These are phyloP conservation scores for Stachybotrys echinatus DNA, from an alignment of 2,329 filamentous ascomycete species.

Conservation along the genomic window DNA sequence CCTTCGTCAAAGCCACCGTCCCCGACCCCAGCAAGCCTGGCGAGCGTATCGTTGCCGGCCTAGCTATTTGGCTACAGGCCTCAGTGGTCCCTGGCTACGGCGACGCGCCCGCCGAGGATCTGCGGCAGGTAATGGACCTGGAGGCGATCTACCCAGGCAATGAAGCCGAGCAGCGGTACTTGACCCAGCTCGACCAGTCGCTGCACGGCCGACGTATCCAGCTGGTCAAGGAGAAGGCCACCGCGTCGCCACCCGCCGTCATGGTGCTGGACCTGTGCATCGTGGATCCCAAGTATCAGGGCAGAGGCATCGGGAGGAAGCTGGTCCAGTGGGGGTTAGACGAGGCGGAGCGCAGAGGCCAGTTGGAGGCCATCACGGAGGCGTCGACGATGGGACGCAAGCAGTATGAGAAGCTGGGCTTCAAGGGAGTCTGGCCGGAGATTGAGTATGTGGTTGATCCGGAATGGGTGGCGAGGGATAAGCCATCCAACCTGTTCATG, in stretches of 20 bases:
- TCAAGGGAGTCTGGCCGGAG: slow-evolving; percentile 33
- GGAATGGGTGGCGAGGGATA: slow-evolving; percentile 28
- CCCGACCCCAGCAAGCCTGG: slow-evolving; percentile 20
- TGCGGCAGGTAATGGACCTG: slow-evolving; percentile 23
- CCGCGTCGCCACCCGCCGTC: slow-evolving; percentile 33
- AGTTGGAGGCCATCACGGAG: slow-evolving; percentile 37
- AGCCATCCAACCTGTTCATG: slow-evolving; percentile 43
- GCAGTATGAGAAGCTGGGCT: slow-evolving; percentile 41
- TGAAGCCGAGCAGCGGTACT: slow-evolving; percentile 38
- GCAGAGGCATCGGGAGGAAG: slow-evolving; percentile 37
- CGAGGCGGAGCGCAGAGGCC: slow-evolving; percentile 32
- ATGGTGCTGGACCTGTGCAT: slow-evolving; percentile 46
- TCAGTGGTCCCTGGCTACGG: slow-evolving; percentile 45
- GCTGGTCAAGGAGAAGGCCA: slow-evolving; percentile 33
- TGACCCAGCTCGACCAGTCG: slow-evolving; percentile 35
- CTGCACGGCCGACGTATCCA: slow-evolving; percentile 38
- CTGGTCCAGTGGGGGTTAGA: slow-evolving; percentile 44
- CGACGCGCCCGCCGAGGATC: slow-evolving; percentile 27
- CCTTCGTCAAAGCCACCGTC: slow-evolving; percentile 50
- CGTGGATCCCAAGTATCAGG: slow-evolving; percentile 49
- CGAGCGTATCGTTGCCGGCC: slow-evolving; percentile 35
- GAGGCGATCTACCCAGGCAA: slow-evolving; percentile 35
- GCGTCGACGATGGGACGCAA: slow-evolving; percentile 42
- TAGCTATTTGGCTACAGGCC: slow-evolving; percentile 50
- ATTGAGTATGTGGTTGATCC: slow-evolving; percentile 37